Conservation (phyloP, 2,329 filamentous ascomycete genomes). For the Exophiala sideris region DNA sequence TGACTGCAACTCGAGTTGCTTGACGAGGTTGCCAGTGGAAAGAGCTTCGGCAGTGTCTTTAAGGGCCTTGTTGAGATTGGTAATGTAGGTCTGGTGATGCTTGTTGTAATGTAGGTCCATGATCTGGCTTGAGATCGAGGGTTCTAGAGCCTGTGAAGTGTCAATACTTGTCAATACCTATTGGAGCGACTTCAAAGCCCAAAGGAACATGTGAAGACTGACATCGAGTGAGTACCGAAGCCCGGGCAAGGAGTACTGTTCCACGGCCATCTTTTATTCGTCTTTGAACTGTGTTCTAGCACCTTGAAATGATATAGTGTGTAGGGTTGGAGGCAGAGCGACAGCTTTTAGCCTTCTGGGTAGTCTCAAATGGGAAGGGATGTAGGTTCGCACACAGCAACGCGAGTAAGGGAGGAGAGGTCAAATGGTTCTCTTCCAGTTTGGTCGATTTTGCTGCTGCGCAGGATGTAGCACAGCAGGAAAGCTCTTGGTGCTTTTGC, state of each 20-base stretch:
- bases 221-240: background rate
- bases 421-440: too few species aligned
- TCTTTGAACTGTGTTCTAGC: background rate
- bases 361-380: too few species aligned
- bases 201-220: background rate
- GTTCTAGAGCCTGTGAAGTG: conserved; percentile 21
- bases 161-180: background rate
- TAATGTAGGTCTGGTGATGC: conserved; percentile 93
- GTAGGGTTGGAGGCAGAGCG: background rate
- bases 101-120: conserved; percentile 96
- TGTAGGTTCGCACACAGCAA: too few species aligned
- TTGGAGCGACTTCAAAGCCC: too few species aligned
- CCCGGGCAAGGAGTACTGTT: background rate
- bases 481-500: too few species aligned
- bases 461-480: too few species aligned
- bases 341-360: background rate
- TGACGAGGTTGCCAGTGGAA: conserved; percentile 51
- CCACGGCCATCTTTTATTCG: background rate
- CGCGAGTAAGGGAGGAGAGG: too few species aligned
- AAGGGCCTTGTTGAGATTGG: conserved; percentile 75
- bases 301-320: background rate
- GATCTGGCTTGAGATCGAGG: conserved; percentile 74
- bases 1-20: conserved; percentile 58
- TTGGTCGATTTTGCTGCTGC: too few species aligned
- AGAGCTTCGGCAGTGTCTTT: conserved; percentile 65